A percentile compares a stretch with the other conserved stretches of the same genome.
Evolutionary conservation across 495 filamentous ascomycete species (phyloP).

Genomic region (Aspergillus ostianus): DNA sequence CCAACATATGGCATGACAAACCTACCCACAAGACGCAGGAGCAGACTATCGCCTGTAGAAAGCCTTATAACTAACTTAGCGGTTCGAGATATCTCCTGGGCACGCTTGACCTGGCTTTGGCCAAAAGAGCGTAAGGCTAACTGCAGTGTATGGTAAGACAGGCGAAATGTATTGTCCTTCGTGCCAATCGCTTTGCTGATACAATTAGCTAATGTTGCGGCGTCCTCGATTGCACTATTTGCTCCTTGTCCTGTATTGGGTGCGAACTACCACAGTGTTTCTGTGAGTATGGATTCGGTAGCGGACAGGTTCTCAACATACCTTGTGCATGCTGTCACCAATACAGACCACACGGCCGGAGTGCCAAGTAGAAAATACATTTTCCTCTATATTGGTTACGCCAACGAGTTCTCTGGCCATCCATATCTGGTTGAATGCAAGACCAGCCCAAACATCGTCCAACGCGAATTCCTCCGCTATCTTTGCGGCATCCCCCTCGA

Average conservation of each 20-base stretch:
- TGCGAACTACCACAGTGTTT: slow-evolving; percentile 18
- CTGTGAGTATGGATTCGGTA: not conserved
- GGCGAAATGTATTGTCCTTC: not conserved
- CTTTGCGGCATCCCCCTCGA: slow-evolving; percentile 8
- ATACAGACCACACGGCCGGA: slow-evolving; percentile 22
- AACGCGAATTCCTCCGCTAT: slow-evolving; percentile 7
- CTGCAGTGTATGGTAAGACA: not conserved
- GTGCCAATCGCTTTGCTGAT: slow-evolving; percentile 3
- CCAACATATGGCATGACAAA: slow-evolving; percentile 16
- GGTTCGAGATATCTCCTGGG: slow-evolving; percentile 10
- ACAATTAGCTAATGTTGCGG: slow-evolving; percentile 17
- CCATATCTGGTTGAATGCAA: slow-evolving; percentile 22
- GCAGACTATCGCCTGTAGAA: slow-evolving; percentile 14
- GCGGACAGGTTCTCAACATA: not conserved
- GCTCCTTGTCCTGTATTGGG: slow-evolving; percentile 32
- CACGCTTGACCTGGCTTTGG: slow-evolving; percentile 4
- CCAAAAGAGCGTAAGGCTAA: slow-evolving; percentile 5
- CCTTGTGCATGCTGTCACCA: slow-evolving; percentile 32
- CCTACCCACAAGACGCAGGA: slow-evolving; percentile 12
- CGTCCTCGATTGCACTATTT: slow-evolving; percentile 29
- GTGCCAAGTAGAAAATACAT: slow-evolving; percentile 23
- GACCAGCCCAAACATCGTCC: slow-evolving; percentile 13
- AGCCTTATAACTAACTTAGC: slow-evolving; percentile 13
- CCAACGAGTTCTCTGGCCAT: slow-evolving; percentile 13
- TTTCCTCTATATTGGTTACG: slow-evolving; percentile 27